Evolutionary conservation across 495 filamentous ascomycete genomes (phyloP).

Genomic region (Entonaema liquescens): DNA sequence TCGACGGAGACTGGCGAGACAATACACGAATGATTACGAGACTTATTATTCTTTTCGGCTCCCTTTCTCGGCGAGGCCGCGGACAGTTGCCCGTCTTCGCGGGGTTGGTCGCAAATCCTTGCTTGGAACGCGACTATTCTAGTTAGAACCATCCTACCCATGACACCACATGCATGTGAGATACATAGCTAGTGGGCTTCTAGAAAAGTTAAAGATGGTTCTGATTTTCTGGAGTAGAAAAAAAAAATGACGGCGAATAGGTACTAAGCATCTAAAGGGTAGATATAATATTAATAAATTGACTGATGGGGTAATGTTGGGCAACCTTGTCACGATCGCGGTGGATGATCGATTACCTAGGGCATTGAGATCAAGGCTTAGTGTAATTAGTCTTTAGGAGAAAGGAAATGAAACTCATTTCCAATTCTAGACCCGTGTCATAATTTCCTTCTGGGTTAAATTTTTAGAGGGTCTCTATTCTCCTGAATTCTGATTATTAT

Average conservation of each 20-base stretch:
- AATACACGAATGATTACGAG: too few species aligned
- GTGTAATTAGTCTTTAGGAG: not conserved
- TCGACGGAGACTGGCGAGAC: too few species aligned
- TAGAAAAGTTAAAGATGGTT: constrained; percentile 39
- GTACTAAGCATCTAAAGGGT: not conserved
- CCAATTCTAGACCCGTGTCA: constrained; percentile 32
- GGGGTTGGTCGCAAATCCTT: constrained; percentile 10
- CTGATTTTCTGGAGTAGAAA: constrained; percentile 7
- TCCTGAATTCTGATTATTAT: not conserved
- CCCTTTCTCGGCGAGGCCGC: constrained; percentile 1
- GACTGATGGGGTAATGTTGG: not conserved
- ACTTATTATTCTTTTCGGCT: not conserved
- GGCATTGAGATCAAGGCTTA: not conserved
- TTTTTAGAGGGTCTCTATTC: constrained; percentile 11
- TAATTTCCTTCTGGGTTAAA: constrained; percentile 30
- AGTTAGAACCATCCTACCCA: constrained; percentile 14
- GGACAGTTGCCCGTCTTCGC: not conserved
- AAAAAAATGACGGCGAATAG: not conserved
- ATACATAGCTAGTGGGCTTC: constrained; percentile 28
- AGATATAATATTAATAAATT: not conserved
- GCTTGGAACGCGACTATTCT: constrained; percentile 21
- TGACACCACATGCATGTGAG: constrained; percentile 24
- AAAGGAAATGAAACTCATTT: constrained; percentile 42
- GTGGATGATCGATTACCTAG: not conserved
- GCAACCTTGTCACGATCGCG: constrained; percentile 5